Percentiles rank a stretch among this genome's conserved stretches.
Evolutionary conservation across 106 monocot genomes (phyloP).

Genomic region (Vanilla planifolia): DNA sequence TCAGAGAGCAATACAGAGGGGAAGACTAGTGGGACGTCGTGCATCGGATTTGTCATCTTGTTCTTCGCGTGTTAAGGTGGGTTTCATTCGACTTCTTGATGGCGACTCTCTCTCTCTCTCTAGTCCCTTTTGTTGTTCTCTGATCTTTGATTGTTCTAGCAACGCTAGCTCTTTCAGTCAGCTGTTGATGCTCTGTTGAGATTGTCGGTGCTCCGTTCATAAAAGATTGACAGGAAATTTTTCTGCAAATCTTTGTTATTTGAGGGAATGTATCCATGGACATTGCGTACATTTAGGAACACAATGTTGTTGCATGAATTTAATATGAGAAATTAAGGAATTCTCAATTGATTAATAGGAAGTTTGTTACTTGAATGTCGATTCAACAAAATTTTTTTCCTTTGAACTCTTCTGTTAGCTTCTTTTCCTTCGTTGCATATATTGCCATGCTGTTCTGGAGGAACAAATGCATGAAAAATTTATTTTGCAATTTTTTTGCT

Average conservation of each 20-base stretch:
- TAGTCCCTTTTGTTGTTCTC: not conserved
- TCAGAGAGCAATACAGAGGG: slow-evolving; percentile 24
- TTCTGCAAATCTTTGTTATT: too few relatives aligned
- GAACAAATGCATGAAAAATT: not conserved
- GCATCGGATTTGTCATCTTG: slow-evolving; percentile 13
- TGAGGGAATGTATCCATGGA: too few relatives aligned
- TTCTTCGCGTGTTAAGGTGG: slow-evolving; percentile 1
- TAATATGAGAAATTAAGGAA: too few relatives aligned
- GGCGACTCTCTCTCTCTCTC: not conserved
- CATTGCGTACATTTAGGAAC: too few relatives aligned
- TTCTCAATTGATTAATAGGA: too few relatives aligned
- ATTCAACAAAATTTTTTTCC: too few relatives aligned
- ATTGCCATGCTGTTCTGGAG: too few relatives aligned
- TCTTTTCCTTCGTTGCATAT: too few relatives aligned
- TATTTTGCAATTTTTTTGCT: not conserved
- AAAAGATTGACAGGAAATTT: too few relatives aligned
- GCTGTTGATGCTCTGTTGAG: not conserved
- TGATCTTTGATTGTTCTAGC: not conserved
- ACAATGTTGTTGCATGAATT: too few relatives aligned
- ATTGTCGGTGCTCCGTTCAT: not conserved
- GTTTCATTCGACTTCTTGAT: not conserved
- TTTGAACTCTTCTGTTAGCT: too few relatives aligned
- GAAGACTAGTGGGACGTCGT: not conserved
- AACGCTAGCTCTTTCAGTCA: not conserved
- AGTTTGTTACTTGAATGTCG: too few relatives aligned